Percentiles rank a stretch among this genome's conserved stretches.
These are phyloP conservation scores for Talaromyces piceae DNA, from an alignment of 2,329 filamentous ascomycete genomes.

Conservation along the genomic window DNA sequence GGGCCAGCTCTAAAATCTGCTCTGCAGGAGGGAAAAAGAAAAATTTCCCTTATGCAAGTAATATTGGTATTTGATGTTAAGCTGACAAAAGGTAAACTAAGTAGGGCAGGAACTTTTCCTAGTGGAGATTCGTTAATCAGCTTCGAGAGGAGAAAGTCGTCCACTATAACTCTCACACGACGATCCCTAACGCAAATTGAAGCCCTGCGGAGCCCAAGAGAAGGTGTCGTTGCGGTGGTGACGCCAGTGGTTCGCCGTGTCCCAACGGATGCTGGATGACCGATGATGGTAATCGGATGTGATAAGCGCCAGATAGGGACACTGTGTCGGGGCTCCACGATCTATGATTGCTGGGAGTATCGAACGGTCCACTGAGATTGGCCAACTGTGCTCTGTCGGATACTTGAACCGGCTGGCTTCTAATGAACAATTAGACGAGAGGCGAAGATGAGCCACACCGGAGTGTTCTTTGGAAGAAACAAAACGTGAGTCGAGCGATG, in stretches of 20 bases:
- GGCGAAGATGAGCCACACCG: too few species aligned
- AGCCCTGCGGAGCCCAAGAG: not conserved
- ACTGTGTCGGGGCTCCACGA: not conserved
- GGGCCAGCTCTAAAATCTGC: not conserved
- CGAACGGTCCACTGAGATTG: slow-evolving; percentile 3
- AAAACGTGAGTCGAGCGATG: too few species aligned
- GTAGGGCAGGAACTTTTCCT: not conserved
- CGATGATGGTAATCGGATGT: too few species aligned
- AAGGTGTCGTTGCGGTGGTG: not conserved
- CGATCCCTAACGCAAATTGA: not conserved
- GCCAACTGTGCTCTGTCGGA: too few species aligned
- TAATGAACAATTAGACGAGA: too few species aligned
- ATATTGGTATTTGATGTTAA: not conserved
- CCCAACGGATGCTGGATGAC: too few species aligned
- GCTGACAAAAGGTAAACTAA: not conserved
- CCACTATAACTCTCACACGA: too few species aligned
- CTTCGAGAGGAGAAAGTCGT: too few species aligned
- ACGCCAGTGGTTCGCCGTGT: too few species aligned
- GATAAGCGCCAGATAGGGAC: not conserved
- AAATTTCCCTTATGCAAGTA: not conserved
- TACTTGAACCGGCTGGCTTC: too few species aligned
- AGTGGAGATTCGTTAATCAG: not conserved
- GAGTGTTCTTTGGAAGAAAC: too few species aligned
- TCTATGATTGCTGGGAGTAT: too few species aligned
- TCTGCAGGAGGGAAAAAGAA: not conserved